phyloP scores from a whole-genome alignment of 352 stramenopile species.

The Plasmopara viticola region DNA sequence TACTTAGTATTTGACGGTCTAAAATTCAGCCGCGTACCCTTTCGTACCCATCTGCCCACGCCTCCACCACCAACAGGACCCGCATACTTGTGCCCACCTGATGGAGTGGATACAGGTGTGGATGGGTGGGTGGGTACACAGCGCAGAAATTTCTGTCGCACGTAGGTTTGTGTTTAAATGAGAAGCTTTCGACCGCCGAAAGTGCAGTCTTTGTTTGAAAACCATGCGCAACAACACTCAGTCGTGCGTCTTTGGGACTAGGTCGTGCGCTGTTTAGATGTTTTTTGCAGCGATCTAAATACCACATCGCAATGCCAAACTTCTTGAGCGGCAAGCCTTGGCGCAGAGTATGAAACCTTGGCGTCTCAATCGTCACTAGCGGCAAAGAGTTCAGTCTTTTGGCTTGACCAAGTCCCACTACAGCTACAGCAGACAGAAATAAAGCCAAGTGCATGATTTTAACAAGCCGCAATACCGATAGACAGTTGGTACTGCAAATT shows the following conservation, averaged over 20 bases:
- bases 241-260: conserved; percentile 33
- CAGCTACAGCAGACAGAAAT: conserved; percentile 10
- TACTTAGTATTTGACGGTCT: conserved; percentile 41
- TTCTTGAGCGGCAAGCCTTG: conserved; percentile 47
- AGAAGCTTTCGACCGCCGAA: conserved; percentile 26
- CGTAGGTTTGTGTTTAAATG: conserved; percentile 43
- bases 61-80: too few relatives aligned
- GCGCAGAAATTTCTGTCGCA: not conserved
- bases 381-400: conserved; percentile 49
- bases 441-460: conserved; percentile 13
- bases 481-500: conserved; percentile 18
- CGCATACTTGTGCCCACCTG: too few relatives aligned
- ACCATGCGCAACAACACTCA: conserved; percentile 65
- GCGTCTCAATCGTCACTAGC: conserved; percentile 37
- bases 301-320: conserved; percentile 58
- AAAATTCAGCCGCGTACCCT: not conserved
- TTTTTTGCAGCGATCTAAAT: conserved; percentile 52
- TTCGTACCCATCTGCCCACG: too few relatives aligned
- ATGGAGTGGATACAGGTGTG: too few relatives aligned
- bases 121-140: too few relatives aligned
- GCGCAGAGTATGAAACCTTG: conserved; percentile 38
- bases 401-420: conserved; percentile 7
- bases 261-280: conserved; percentile 18
- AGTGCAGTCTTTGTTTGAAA: conserved; percentile 67
- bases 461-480: not conserved